These are phyloP conservation scores for Ceratobasidium sp. DNA, from an alignment of 1,284 basidiomycete genomes.

Conservation along the genomic window DNA sequence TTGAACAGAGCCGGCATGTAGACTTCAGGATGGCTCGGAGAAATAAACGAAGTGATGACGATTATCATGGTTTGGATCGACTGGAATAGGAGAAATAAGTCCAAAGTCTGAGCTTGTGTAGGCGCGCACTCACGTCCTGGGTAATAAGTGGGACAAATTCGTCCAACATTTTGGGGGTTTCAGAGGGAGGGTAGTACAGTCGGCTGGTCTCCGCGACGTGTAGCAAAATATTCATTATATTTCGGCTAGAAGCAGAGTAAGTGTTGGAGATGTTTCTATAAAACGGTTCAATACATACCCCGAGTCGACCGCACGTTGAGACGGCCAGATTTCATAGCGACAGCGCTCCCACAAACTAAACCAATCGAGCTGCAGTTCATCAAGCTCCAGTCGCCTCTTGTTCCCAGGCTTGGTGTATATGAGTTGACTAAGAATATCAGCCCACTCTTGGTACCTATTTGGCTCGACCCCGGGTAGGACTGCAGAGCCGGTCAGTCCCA, in stretches of 20 bases:
- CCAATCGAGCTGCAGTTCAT: conserved; percentile 82
- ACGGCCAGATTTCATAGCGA: conserved; percentile 79
- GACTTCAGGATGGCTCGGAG: conserved; percentile 72
- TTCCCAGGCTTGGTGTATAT: conserved; percentile 73
- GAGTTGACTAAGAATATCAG: conserved; percentile 78
- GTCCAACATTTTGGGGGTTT: conserved; percentile 79
- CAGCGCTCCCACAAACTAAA: conserved; percentile 77
- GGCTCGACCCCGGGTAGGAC: conserved; percentile 82
- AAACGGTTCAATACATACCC: conserved; percentile 36
- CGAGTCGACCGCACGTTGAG: conserved; percentile 60
- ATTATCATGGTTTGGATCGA: conserved; percentile 75
- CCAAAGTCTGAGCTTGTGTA: no score
- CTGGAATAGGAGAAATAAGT: conserved; percentile 57
- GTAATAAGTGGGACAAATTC: conserved; percentile 77
- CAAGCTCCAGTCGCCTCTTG: conserved; percentile 74
- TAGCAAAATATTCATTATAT: conserved; percentile 66
- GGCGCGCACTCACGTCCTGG: conserved; percentile 65
- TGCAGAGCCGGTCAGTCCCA: neutral
- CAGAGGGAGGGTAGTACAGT: conserved; percentile 75
- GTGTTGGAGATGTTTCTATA: conserved; percentile 19
- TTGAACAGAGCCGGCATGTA: conserved; percentile 83
- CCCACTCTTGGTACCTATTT: conserved; percentile 76
- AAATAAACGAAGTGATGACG: conserved; percentile 82
- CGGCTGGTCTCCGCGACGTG: conserved; percentile 77
- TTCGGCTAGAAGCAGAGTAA: conserved; percentile 16